Evolutionary conservation across 2,329 filamentous ascomycete species (phyloP).

Genomic region (Colletotrichum neosansevieriae): DNA sequence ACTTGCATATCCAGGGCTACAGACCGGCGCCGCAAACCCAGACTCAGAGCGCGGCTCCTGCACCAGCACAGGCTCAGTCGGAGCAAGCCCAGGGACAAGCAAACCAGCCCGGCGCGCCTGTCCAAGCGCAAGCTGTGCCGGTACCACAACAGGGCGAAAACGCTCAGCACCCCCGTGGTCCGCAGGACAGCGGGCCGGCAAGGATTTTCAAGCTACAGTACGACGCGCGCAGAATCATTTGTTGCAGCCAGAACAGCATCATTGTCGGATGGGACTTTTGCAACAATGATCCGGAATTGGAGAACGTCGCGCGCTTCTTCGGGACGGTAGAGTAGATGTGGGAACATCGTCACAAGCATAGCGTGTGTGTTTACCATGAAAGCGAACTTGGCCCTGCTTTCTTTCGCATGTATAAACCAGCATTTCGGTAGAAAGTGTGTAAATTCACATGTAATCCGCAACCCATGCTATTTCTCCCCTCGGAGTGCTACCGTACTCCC

Average conservation of each 20-base stretch:
- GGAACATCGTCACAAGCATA: slow-evolving; percentile 31
- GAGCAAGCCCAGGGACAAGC: neutral
- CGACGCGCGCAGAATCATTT: slow-evolving; percentile 91
- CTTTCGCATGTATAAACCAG: neutral
- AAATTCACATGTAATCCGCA: slow-evolving; percentile 11
- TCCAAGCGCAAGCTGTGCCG: slow-evolving; percentile 37
- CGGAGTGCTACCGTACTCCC: slow-evolving; percentile 5
- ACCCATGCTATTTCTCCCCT: neutral
- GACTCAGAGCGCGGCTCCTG: neutral
- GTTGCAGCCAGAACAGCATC: slow-evolving; percentile 89
- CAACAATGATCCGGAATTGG: slow-evolving; percentile 83
- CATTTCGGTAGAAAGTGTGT: slow-evolving; percentile 6
- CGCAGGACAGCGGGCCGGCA: slow-evolving; percentile 61
- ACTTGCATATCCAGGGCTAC: slow-evolving; percentile 34
- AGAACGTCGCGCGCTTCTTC: slow-evolving; percentile 84
- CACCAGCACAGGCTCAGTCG: neutral
- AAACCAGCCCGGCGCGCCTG: slow-evolving; percentile 33
- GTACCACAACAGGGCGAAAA: slow-evolving; percentile 42
- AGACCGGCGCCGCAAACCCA: neutral
- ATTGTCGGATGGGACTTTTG: slow-evolving; percentile 99
- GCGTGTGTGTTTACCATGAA: slow-evolving; percentile 20
- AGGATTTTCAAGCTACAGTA: slow-evolving; percentile 98
- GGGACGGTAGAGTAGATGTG: slow-evolving; percentile 66
- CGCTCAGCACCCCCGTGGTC: slow-evolving; percentile 59
- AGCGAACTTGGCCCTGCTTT: neutral